Conservation (phyloP, 2,329 filamentous ascomycete genomes). For the Bertia moriformis region DNA sequence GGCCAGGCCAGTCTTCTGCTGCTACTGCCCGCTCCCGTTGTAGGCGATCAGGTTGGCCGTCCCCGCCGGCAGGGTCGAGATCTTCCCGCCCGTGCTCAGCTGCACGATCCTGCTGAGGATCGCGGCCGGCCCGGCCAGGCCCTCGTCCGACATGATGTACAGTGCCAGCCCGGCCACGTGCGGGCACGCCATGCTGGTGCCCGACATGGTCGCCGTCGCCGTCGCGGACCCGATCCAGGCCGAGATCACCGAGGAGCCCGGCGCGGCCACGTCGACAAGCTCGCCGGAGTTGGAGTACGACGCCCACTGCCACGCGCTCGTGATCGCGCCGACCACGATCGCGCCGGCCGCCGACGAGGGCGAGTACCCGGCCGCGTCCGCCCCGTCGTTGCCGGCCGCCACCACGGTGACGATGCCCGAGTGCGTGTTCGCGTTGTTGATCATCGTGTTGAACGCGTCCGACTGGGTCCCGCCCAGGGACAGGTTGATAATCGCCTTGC, state of each 20-base stretch:
- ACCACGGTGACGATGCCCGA: slow-evolving; percentile 33
- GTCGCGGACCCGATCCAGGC: slow-evolving; percentile 26
- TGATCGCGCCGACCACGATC: slow-evolving; percentile 35
- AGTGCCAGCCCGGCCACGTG: slow-evolving; percentile 46
- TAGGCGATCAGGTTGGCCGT: slow-evolving; percentile 38
- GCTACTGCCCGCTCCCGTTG: no score
- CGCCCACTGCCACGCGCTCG: slow-evolving; percentile 20
- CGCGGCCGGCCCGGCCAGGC: slow-evolving; percentile 22
- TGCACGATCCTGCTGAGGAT: slow-evolving; percentile 29
- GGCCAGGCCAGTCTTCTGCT: no score
- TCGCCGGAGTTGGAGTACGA: slow-evolving; percentile 34
- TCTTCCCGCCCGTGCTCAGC: slow-evolving; percentile 22
- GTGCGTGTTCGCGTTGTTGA: slow-evolving; percentile 25
- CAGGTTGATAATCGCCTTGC: slow-evolving; percentile 35
- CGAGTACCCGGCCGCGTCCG: slow-evolving; percentile 23
- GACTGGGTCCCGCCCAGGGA: slow-evolving; percentile 32
- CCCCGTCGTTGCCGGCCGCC: slow-evolving; percentile 35
- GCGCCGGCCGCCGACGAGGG: slow-evolving; percentile 30
- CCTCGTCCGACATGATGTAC: slow-evolving; percentile 34
- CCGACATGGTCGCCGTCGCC: slow-evolving; percentile 31
- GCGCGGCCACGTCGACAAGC: slow-evolving; percentile 33
- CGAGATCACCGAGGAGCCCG: slow-evolving; percentile 27
- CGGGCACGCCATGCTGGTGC: slow-evolving; percentile 48
- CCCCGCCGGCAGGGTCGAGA: slow-evolving; percentile 18
- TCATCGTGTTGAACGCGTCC: slow-evolving; percentile 30